These are phyloP conservation scores for Russula foetens DNA, from an alignment of 768 basidiomycete genomes.

Conservation along the genomic window DNA sequence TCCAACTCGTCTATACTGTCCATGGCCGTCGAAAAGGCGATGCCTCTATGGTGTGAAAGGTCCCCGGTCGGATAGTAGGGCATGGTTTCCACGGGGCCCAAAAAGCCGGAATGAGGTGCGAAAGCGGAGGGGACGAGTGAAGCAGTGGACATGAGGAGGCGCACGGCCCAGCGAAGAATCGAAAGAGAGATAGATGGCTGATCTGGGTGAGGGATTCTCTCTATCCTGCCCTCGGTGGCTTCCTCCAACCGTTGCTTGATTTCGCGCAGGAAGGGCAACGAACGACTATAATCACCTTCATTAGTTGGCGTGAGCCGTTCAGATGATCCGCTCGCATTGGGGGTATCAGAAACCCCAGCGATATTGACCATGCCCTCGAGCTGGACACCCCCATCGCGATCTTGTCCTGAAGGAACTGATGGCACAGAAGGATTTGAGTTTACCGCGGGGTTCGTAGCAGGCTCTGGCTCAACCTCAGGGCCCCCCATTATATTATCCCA, in stretches of 20 bases:
- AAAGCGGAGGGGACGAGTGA: slow-evolving; percentile 4
- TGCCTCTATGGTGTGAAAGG: not conserved
- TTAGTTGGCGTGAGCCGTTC: not conserved
- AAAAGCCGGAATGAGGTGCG: not conserved
- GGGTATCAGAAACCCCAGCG: no score
- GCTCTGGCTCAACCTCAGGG: not conserved
- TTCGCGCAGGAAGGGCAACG: not conserved
- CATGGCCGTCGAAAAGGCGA: not conserved
- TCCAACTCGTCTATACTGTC: not conserved
- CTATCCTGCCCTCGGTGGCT: not conserved
- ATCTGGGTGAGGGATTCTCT: not conserved
- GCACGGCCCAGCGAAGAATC: not conserved
- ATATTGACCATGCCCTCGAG: not conserved
- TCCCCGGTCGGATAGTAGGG: slow-evolving; percentile 10
- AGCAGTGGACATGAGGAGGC: slow-evolving; percentile 8
- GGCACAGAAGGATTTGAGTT: not conserved
- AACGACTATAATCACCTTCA: not conserved
- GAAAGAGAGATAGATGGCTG: not conserved
- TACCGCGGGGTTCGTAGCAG: no score
- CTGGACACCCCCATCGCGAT: not conserved
- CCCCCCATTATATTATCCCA: not conserved
- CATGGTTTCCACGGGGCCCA: not conserved
- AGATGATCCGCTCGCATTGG: not conserved
- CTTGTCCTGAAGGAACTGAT: not conserved
- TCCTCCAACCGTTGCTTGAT: slow-evolving; percentile 2